Conservation (phyloP, 176 grass and related monocot genomes). For the Hyparrhenia diplandra region DNA sequence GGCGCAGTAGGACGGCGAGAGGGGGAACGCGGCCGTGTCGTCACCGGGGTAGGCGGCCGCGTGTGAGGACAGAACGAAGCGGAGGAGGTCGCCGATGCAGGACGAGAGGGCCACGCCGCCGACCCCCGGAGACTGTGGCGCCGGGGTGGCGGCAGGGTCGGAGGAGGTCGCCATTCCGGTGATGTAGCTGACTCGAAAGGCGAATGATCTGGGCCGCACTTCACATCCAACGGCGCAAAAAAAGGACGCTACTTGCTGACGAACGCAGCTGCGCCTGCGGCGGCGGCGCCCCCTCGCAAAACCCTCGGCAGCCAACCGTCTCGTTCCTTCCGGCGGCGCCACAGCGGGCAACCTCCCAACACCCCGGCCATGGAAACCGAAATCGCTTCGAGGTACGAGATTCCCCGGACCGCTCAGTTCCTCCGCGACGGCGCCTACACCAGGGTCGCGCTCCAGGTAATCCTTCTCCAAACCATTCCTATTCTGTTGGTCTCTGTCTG, state of each 20-base stretch:
- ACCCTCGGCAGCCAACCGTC: not conserved
- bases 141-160: not conserved
- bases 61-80: slow-evolving; percentile 56
- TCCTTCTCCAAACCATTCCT: not conserved
- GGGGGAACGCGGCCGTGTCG: not conserved
- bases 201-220: too few relatives aligned
- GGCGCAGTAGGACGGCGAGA: slow-evolving; percentile 49
- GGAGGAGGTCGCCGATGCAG: slow-evolving; percentile 46
- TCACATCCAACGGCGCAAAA: too few relatives aligned
- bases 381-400: slow-evolving; percentile 59
- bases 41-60: not conserved
- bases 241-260: too few relatives aligned
- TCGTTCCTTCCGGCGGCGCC: not conserved
- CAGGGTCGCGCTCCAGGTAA: slow-evolving; percentile 77
- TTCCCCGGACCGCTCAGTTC: slow-evolving; percentile 52
- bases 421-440: slow-evolving; percentile 53
- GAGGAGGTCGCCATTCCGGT: slow-evolving; percentile 13
- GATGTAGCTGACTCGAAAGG: too few relatives aligned
- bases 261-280: too few relatives aligned
- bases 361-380: slow-evolving; percentile 34
- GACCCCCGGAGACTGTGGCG: slow-evolving; percentile 41
- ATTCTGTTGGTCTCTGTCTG: not conserved
- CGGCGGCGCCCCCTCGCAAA: not conserved
- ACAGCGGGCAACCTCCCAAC: not conserved
- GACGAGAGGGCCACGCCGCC: slow-evolving; percentile 42